phyloP scores from a whole-genome alignment of 768 basidiomycete species.

The Guyanaporus albipodus region DNA sequence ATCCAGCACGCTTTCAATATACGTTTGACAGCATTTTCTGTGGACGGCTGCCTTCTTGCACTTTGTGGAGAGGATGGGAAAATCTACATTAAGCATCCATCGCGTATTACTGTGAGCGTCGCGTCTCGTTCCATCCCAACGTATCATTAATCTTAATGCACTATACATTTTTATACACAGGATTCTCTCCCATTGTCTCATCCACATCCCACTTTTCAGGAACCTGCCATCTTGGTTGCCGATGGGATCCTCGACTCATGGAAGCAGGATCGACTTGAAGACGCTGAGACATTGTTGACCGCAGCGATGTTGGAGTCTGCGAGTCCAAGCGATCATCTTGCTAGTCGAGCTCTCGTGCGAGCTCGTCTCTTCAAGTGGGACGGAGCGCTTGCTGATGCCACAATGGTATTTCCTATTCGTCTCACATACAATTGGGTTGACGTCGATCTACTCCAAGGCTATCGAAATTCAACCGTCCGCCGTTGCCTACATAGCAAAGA shows the following conservation, averaged over 20 bases:
- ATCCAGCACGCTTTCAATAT: background rate
- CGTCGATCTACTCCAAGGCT: background rate
- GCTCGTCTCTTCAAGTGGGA: background rate
- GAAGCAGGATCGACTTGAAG: background rate
- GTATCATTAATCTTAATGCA: too few relatives aligned
- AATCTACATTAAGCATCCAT: background rate
- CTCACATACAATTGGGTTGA: background rate
- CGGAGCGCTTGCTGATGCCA: background rate
- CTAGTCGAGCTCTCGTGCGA: background rate
- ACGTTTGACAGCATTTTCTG: background rate
- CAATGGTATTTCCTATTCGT: background rate
- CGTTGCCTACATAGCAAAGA: background rate
- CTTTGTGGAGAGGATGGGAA: background rate
- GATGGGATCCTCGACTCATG: background rate
- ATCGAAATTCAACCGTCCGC: background rate
- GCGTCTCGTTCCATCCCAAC: background rate
- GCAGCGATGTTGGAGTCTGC: background rate
- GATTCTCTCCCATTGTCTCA: background rate
- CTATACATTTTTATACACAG: background rate
- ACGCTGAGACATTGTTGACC: background rate
- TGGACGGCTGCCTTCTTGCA: background rate
- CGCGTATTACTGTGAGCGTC: background rate
- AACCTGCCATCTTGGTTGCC: background rate
- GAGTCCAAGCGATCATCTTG: background rate
- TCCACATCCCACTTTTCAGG: background rate